Percentiles rank a stretch among this genome's conserved stretches.
Evolutionary conservation across 2,329 filamentous ascomycete species (phyloP).

Genomic region (Eurotiales sp.): DNA sequence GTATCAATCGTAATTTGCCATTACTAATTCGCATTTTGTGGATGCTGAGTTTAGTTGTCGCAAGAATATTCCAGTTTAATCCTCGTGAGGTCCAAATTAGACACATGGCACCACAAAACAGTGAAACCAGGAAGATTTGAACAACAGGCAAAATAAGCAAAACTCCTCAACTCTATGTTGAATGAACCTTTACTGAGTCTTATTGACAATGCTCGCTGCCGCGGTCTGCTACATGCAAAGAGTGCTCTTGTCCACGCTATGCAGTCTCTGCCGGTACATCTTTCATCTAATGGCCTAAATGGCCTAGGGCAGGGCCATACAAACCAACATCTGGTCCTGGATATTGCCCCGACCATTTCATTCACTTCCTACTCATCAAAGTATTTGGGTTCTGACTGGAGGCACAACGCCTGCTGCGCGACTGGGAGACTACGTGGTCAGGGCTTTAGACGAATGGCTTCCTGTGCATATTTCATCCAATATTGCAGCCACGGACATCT

Average conservation of each 20-base stretch:
- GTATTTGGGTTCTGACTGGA: conserved; percentile 4
- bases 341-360: background rate
- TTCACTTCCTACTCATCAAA: background rate
- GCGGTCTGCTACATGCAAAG: conserved; percentile 1
- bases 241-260: background rate
- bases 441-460: conserved; percentile 4
- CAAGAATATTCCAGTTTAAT: too few species aligned
- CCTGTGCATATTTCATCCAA: conserved; percentile 4
- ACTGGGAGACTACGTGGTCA: conserved; percentile 6
- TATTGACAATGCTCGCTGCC: conserved; percentile 1
- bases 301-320: conserved; percentile 1
- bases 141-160: background rate
- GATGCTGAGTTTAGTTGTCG: too few species aligned
- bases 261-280: background rate
- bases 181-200: background rate
- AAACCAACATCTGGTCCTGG: background rate
- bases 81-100: too few species aligned
- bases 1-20: too few species aligned
- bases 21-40: too few species aligned
- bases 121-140: background rate
- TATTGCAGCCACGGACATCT: conserved; percentile 2
- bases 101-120: conserved; percentile 1
- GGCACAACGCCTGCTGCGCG: background rate
- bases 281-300: conserved; percentile 1
- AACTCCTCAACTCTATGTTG: background rate